These are phyloP conservation scores for Stemphylium vesicarium DNA, from an alignment of 2,329 filamentous ascomycete genomes.

Conservation along the genomic window DNA sequence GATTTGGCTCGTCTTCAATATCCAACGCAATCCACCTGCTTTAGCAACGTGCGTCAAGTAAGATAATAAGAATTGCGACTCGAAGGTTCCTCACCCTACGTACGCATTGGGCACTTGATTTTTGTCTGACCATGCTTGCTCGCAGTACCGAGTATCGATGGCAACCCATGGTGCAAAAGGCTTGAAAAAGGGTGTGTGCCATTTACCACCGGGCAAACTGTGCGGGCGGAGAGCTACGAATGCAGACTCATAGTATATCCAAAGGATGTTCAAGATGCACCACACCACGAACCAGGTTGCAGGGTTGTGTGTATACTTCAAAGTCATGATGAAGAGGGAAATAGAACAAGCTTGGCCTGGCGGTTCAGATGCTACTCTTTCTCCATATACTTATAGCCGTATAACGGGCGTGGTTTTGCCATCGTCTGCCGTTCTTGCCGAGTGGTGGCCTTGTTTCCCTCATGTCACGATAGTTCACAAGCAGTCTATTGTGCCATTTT, in stretches of 20 bases:
- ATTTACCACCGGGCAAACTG: neutral
- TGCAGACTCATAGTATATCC: neutral
- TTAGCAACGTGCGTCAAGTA: no score
- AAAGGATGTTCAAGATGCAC: neutral
- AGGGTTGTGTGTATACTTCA: neutral
- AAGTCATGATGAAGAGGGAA: neutral
- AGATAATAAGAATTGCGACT: neutral
- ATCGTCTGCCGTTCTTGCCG: neutral
- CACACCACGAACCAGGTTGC: neutral
- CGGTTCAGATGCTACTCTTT: neutral
- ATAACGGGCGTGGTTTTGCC: neutral
- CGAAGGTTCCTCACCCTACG: neutral
- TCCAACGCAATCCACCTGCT: no score
- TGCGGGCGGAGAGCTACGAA: neutral
- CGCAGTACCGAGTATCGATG: neutral
- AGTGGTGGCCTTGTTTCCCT: no score
- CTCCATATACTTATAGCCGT: neutral
- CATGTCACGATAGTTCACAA: no score
- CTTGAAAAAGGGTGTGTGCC: neutral
- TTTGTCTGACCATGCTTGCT: neutral
- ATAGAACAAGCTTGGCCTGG: neutral
- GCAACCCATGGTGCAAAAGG: neutral
- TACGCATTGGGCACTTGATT: neutral
- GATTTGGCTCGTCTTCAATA: no score
- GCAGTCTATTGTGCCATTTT: neutral